Conservation (phyloP, 768 basidiomycete species). For the Scleroderma bovista region DNA sequence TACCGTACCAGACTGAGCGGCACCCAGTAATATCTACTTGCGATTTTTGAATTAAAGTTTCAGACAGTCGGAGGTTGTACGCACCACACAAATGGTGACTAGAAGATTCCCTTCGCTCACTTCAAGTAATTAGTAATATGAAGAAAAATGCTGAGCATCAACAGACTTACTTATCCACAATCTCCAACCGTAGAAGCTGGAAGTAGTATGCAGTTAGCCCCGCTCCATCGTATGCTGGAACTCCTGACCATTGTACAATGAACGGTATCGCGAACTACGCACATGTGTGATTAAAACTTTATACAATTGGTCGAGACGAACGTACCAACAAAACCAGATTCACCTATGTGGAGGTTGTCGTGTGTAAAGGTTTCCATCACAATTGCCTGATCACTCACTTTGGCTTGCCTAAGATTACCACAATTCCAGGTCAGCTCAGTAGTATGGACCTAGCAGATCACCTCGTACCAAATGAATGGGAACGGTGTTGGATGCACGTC, state of each 20-base stretch:
- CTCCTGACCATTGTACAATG: neutral
- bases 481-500: neutral
- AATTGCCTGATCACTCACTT: neutral
- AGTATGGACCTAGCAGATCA: neutral
- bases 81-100: neutral
- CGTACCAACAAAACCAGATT: neutral
- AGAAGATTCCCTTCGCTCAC: constrained; percentile 3
- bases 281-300: neutral
- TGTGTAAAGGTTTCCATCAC: neutral
- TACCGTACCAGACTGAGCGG: neutral
- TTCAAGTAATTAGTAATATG: neutral
- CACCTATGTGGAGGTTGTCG: neutral
- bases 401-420: neutral
- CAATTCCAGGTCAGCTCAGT: neutral
- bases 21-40: constrained; percentile 1
- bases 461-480: neutral
- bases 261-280: neutral
- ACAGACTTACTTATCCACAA: constrained; percentile 1
- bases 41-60: neutral
- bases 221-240: neutral
- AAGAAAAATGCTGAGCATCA: neutral
- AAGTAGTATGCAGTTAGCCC: neutral
- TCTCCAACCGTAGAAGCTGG: constrained; percentile 1
- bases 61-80: neutral
- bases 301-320: too few relatives aligned